Base-by-base conservation (phyloP, 768 basidiomycete species). In the Panaeolus cyanescens region DNA sequence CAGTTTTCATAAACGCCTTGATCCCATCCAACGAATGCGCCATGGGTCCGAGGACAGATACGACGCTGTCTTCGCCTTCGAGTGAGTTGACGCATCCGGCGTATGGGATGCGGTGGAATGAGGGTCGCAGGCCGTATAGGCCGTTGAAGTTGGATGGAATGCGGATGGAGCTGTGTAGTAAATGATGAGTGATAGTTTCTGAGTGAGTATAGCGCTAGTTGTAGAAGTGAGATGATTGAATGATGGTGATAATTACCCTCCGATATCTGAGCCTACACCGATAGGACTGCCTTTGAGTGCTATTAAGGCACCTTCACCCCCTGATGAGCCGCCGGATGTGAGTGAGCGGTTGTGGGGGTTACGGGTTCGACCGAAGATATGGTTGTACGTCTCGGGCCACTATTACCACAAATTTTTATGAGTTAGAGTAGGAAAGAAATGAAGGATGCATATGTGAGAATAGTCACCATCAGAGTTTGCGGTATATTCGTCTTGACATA, bases 121-220 rank as follows among this genome's bases (percentile, higher is more conserved):
- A 83, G 0, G 92, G 90, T 69, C 95, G 95, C 28, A 96, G 66
- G 8, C 88, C 82, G 68, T 88, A 96, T 25, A 92, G 76, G 0
- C 93, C 93, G 60, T 89, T 92, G 65, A 88, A 92, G 4, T 83
- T 80, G 0, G 92, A 74, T 0, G 95, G 95, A 61, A 95, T 94
- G 19, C 95, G 84, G 55, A 96, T 73, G 66, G 68, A 42, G 22
- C 40, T 42, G 19, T n/a, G n/a, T n/a, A n/a, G n/a, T n/a, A n/a
- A n/a, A n/a, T n/a, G n/a, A n/a, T n/a, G n/a, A n/a, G n/a, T n/a
- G n/a, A n/a, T n/a, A n/a, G n/a, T n/a, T n/a, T n/a, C n/a, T n/a
- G n/a, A n/a, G n/a, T n/a, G n/a, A n/a, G n/a, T n/a, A n/a, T n/a
- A n/a, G n/a, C n/a, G n/a, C n/a, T n/a, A n/a, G n/a, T n/a, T n/a